A percentile compares a stretch with the other conserved stretches of the same genome.
Evolutionary conservation across 2,329 filamentous ascomycete species (phyloP).

Genomic region (Phyllosticta capitalensis): DNA sequence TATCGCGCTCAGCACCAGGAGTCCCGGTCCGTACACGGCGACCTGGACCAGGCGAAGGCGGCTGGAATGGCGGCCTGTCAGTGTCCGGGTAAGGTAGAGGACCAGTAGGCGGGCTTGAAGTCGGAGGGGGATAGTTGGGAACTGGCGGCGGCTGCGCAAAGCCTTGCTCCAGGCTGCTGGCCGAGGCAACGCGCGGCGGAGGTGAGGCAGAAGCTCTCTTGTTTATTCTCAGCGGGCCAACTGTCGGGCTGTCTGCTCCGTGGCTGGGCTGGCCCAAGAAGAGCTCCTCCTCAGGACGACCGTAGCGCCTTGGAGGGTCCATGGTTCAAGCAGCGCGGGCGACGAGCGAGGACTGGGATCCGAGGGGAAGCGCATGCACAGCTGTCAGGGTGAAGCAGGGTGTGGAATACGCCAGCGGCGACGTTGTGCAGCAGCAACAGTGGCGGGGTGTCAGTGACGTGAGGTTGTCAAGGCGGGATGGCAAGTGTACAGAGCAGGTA

Average conservation of each 20-base stretch:
- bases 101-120: conserved; percentile 39
- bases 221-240: conserved; percentile 76
- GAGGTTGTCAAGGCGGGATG: neutral
- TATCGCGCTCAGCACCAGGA: conserved; percentile 28
- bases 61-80: conserved; percentile 24
- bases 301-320: conserved; percentile 45
- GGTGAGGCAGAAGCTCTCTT: conserved; percentile 52
- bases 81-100: conserved; percentile 38
- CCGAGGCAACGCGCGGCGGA: conserved; percentile 50
- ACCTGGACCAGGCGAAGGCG: conserved; percentile 11
- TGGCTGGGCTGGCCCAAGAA: conserved; percentile 49
- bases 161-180: conserved; percentile 47
- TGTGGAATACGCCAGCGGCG: conserved; percentile 1
- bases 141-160: conserved; percentile 31
- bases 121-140: conserved; percentile 55
- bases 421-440: conserved; percentile 1
- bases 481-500: neutral
- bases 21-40: conserved; percentile 21
- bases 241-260: conserved; percentile 59
- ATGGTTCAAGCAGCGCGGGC: conserved; percentile 14
- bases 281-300: conserved; percentile 70
- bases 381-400: neutral
- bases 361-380: neutral
- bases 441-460: neutral
- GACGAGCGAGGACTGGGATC: neutral